phyloP scores from a whole-genome alignment of 2,329 filamentous ascomycete genomes.

The Aureobasidium lini region DNA sequence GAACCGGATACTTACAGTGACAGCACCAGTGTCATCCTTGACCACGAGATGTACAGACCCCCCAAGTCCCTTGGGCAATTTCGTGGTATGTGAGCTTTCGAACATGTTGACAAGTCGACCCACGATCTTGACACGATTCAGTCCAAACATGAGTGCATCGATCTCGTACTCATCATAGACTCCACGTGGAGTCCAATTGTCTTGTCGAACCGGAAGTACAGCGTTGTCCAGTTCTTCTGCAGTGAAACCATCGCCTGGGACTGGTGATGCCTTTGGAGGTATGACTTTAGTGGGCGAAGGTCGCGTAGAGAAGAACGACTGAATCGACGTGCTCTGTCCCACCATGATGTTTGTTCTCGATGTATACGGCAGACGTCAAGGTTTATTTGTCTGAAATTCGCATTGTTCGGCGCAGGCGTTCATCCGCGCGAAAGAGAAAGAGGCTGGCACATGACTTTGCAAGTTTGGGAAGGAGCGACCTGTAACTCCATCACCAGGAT shows the following conservation, averaged over 20 bases:
- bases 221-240: constrained; percentile 33
- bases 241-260: constrained; percentile 48
- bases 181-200: constrained; percentile 42
- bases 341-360: not conserved
- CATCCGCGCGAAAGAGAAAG: too few species aligned
- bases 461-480: not conserved
- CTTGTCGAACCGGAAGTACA: constrained; percentile 17
- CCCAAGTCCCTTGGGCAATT: constrained; percentile 38
- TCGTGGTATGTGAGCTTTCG: constrained; percentile 36
- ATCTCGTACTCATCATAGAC: constrained; percentile 42
- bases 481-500: not conserved
- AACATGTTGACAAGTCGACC: constrained; percentile 52
- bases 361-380: not conserved
- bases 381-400: too few species aligned
- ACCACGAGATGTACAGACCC: constrained; percentile 48
- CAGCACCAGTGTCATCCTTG: constrained; percentile 48
- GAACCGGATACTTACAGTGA: constrained; percentile 37
- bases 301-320: constrained; percentile 34
- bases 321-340: constrained; percentile 30
- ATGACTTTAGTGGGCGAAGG: constrained; percentile 20
- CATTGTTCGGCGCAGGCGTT: too few species aligned
- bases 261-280: constrained; percentile 6
- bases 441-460: not conserved
- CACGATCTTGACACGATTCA: constrained; percentile 43
- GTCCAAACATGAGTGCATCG: constrained; percentile 42